Evolutionary conservation across 2,329 filamentous ascomycete species (phyloP), one percentile per base, ranked within the genome.

Genomic region (Pyrenophora tritici-repentis): DNA sequence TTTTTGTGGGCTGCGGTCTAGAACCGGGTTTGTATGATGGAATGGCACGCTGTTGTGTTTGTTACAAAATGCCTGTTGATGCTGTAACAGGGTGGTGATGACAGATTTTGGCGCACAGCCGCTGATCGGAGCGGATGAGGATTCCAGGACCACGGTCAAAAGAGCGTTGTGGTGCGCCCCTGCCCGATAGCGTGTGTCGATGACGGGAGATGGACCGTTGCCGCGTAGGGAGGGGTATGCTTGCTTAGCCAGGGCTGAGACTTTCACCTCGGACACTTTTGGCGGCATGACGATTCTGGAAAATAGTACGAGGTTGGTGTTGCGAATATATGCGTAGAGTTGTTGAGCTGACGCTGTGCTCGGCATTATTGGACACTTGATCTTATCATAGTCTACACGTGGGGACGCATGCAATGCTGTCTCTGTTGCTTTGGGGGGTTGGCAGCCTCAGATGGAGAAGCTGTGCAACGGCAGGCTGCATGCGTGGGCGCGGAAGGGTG

Each of bases 181-280:
- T 37, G 33, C 24, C 32, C 14, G 32, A 42, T 57, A 54, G 56
- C 59, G 53, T 61, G 55, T 45, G 37, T 47, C 39, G 37, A 41
- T 29, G 32, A 41, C 53, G 59, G 59, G 51, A 55, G 50, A 56
- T 44, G 53, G 47, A 46, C 63, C 61, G 59, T 42, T 47, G 47
- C 61, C 61, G 58, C 63, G 58, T 16, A 46, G 24, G 49, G 48
- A 50, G 55, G 60, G 42, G 42, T 34, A 56, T 61, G 61, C 59
- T 52, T 57, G 59, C 39, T 26, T 17, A 22, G 32, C 20, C 34
- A 46, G 39, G 34, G 36, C 49, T 49, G 45, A 49, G 26, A 29
- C 26, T 12, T 12, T 29, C 7, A 29, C 9, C 26, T 29, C 9
- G 10, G 9, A 12, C 26, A 3, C 5, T 29, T 39, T 46, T 52